Evolutionary conservation across 148 eudicot genomes (phyloP).

Genomic region (Spergularia bocconei): DNA sequence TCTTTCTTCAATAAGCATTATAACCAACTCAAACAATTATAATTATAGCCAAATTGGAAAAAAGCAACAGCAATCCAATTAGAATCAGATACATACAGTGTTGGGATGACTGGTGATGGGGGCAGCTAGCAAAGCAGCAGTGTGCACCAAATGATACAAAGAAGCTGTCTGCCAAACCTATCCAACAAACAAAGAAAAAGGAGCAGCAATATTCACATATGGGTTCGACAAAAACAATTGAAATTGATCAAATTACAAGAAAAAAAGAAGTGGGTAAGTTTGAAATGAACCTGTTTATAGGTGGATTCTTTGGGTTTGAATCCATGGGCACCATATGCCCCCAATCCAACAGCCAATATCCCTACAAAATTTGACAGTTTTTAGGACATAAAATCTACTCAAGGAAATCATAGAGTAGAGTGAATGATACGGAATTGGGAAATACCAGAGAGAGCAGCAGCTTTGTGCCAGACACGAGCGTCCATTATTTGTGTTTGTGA

Average conservation of each 20-base stretch:
- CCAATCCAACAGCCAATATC: constrained; percentile 75
- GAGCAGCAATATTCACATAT: neutral
- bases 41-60: neutral
- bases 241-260: neutral
- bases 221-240: neutral
- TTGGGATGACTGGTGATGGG: constrained; percentile 67
- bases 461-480: constrained; percentile 84
- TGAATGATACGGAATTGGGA: neutral
- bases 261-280: neutral
- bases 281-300: constrained; percentile 59
- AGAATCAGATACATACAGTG: constrained; percentile 46
- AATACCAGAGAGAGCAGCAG: constrained; percentile 72
- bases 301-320: constrained; percentile 79
- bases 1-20: neutral
- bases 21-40: neutral
- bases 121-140: constrained; percentile 78
- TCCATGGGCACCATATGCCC: constrained; percentile 85
- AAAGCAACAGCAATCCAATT: neutral
- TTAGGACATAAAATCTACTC: neutral
- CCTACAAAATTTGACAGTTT: constrained; percentile 33
- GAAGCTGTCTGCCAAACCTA: constrained; percentile 97
- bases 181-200: neutral
- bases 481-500: constrained; percentile 41
- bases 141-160: constrained; percentile 85
- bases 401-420: neutral